These are phyloP conservation scores for Millerozyma acaciae DNA, from an alignment of 805 yeast genomes.

Conservation along the genomic window DNA sequence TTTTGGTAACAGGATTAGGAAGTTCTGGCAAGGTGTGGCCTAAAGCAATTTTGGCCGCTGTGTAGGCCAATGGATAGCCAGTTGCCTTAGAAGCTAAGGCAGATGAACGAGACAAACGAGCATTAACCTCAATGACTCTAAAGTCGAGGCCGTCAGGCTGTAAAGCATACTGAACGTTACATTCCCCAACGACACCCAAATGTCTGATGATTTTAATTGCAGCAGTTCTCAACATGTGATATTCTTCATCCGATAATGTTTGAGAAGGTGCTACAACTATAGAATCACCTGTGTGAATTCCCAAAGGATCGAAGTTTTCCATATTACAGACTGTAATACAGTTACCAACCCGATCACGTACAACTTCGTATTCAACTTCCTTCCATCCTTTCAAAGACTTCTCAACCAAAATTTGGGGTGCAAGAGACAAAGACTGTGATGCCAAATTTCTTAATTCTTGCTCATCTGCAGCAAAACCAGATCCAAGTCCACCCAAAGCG, in stretches of 20 bases:
- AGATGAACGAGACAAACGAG: slow-evolving; percentile 96
- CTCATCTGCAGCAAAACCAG: slow-evolving; percentile 93
- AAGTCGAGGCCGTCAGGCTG: slow-evolving; percentile 92
- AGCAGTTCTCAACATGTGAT: slow-evolving; percentile 95
- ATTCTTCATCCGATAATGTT: slow-evolving; percentile 93
- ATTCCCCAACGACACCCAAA: slow-evolving; percentile 98
- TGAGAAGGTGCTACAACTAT: slow-evolving; percentile 99
- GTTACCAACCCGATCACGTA: slow-evolving; percentile 94
- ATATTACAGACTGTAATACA: slow-evolving; percentile 98
- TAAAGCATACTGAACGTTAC: slow-evolving; percentile 95
- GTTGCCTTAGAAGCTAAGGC: slow-evolving; percentile 98
- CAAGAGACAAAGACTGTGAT: slow-evolving; percentile 87
- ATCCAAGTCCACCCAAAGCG: slow-evolving; percentile 96
- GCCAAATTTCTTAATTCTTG: slow-evolving; percentile 78
- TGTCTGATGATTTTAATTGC: slow-evolving; percentile 97
- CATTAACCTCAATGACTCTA: slow-evolving; percentile 96
- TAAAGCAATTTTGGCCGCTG: slow-evolving; percentile 95
- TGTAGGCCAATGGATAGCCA: slow-evolving; percentile 96
- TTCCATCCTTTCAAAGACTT: slow-evolving; percentile 99
- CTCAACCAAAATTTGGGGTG: slow-evolving; percentile 95
- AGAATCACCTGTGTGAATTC: slow-evolving; percentile 98
- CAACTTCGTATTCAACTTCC: slow-evolving; percentile 98
- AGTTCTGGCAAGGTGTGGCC: slow-evolving; percentile 89
- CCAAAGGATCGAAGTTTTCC: slow-evolving; percentile 98
- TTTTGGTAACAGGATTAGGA: slow-evolving; percentile 87